A percentile compares a stretch with the other conserved stretches of the same genome.
Evolutionary conservation across 2,329 filamentous ascomycete species (phyloP).

Genomic region (Coleophoma eucalyptorum): DNA sequence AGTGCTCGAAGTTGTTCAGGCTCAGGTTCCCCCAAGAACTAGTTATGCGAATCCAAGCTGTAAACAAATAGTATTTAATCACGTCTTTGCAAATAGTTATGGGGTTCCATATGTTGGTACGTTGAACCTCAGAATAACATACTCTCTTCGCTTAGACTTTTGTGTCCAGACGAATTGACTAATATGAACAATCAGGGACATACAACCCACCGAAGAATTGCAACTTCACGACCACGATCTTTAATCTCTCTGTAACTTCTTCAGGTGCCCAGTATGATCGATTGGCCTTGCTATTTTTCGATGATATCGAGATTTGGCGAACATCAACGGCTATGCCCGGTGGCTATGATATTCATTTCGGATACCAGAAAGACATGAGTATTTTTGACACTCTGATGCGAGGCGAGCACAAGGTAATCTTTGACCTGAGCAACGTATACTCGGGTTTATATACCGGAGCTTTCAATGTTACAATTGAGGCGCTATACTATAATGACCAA

Average conservation of each 20-base stretch:
- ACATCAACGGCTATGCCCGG: conserved; percentile 64
- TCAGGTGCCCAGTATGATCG: conserved; percentile 58
- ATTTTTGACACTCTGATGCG: conserved; percentile 60
- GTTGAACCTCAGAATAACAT: not conserved
- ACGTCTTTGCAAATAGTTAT: conserved; percentile 1
- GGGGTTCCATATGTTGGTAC: conserved; percentile 1
- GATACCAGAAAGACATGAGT: conserved; percentile 59
- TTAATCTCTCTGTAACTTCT: conserved; percentile 59
- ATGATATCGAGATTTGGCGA: conserved; percentile 60
- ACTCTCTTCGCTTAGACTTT: too few relatives aligned
- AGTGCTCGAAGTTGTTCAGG: not conserved
- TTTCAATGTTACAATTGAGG: conserved; percentile 68
- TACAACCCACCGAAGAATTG: conserved; percentile 17
- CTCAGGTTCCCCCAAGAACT: not conserved
- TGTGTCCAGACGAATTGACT: not conserved
- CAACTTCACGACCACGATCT: conserved; percentile 29
- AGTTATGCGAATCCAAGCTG: not conserved
- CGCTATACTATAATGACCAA: conserved; percentile 31
- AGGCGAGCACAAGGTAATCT: conserved; percentile 54
- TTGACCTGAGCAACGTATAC: conserved; percentile 70
- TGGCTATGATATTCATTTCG: conserved; percentile 45
- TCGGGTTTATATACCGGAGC: conserved; percentile 62
- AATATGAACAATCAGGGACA: conserved; percentile 2
- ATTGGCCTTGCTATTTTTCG: conserved; percentile 55
- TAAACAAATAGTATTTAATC: not conserved